Percentiles rank a stretch among this genome's conserved stretches.
Conservation (phyloP, 805 yeast species). For the Jamesozyma lodderae region DNA sequence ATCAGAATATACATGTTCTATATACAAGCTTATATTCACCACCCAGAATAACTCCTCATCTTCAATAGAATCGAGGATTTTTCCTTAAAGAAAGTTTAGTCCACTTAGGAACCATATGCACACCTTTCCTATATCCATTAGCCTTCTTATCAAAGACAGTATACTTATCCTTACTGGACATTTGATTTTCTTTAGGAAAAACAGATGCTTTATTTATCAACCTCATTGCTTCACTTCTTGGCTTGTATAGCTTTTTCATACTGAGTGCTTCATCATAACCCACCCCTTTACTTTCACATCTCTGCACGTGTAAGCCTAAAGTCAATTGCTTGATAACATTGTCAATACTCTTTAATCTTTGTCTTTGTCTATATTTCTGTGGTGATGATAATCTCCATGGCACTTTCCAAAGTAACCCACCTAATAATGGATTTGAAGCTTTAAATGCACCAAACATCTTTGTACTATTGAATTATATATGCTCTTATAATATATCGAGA, state of each 20-base stretch:
- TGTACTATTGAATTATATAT: background rate
- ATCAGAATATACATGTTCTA: no score
- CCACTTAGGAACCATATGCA: slow-evolving; percentile 87
- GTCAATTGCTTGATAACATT: slow-evolving; percentile 46
- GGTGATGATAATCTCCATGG: slow-evolving; percentile 71
- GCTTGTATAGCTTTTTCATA: slow-evolving; percentile 15
- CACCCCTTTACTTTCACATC: slow-evolving; percentile 18
- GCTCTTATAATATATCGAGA: no score
- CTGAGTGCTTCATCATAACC: slow-evolving; percentile 14
- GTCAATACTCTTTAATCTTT: slow-evolving; percentile 77
- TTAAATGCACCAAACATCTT: slow-evolving; percentile 29
- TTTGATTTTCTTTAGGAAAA: slow-evolving; percentile 72
- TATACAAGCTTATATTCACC: no score
- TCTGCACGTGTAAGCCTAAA: slow-evolving; percentile 23
- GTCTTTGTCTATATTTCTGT: slow-evolving; percentile 79
- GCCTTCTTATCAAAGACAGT: slow-evolving; percentile 71
- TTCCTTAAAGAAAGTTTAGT: slow-evolving; percentile 74
- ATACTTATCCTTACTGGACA: slow-evolving; percentile 78
- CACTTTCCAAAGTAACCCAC: slow-evolving; percentile 44
- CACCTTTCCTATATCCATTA: slow-evolving; percentile 75
- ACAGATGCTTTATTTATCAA: slow-evolving; percentile 30
- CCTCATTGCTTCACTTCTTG: slow-evolving; percentile 22
- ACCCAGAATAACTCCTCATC: no score
- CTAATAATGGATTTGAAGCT: slow-evolving; percentile 19
- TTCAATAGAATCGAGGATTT: slow-evolving; percentile 61